Percentiles rank a stretch among this genome's conserved stretches.
phyloP scores from a whole-genome alignment of 768 basidiomycete species.

The Paxillus involutus region DNA sequence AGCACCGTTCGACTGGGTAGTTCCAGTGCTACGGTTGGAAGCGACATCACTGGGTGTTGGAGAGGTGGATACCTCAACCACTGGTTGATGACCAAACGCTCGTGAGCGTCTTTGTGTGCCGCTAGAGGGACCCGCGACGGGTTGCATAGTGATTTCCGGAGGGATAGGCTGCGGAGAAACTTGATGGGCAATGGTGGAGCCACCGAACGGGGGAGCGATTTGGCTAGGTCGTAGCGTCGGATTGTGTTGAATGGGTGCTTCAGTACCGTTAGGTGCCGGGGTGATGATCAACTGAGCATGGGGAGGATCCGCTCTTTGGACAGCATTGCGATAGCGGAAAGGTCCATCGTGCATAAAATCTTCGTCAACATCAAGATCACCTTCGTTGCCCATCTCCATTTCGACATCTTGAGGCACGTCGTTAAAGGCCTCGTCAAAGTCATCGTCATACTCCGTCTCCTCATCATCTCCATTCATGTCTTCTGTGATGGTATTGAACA shows the following conservation, averaged over 20 bases:
- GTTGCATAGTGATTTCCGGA: constrained; percentile 32
- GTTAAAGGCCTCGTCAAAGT: constrained; percentile 36
- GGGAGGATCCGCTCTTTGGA: constrained; percentile 8
- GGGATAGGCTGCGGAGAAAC: constrained; percentile 3
- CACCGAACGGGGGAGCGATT: constrained; percentile 7
- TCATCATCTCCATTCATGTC: constrained; percentile 63
- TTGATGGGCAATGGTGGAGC: not conserved
- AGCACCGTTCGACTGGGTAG: constrained; percentile 54
- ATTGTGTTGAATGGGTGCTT: constrained; percentile 31
- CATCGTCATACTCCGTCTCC: constrained; percentile 64
- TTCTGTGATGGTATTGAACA: constrained; percentile 76
- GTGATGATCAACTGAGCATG: constrained; percentile 9
- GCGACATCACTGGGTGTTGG: constrained; percentile 62
- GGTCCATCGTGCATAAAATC: constrained; percentile 35
- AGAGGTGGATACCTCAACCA: constrained; percentile 60
- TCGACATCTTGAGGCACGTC: constrained; percentile 31
- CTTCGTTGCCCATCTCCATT: constrained; percentile 36
- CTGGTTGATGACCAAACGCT: constrained; percentile 50
- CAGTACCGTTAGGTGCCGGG: constrained; percentile 17
- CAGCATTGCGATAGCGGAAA: constrained; percentile 25
- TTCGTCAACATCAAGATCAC: constrained; percentile 47
- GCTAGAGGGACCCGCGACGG: constrained; percentile 36
- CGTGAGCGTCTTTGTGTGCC: constrained; percentile 40
- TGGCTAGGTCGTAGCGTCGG: constrained; percentile 23
- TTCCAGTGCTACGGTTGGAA: constrained; percentile 52